Base-by-base conservation (phyloP, 139 green algal species). In the Closterium sp. region DNA sequence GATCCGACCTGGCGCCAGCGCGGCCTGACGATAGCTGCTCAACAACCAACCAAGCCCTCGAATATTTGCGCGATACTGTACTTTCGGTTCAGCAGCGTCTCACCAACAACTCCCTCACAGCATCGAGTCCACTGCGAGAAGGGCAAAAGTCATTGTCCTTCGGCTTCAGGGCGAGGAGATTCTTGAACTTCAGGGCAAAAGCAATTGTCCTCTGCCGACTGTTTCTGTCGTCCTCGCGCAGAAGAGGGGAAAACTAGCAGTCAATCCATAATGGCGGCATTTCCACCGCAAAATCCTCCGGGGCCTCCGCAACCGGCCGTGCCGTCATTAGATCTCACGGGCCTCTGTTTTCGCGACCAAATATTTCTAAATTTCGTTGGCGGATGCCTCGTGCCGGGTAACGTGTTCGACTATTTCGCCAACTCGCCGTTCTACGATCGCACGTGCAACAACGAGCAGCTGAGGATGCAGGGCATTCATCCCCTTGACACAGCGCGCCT, bases 391-490 rank as follows among this genome's bases (percentile, higher is more conserved):
- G 95, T 96, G 87, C 70, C 91, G 0, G 85, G 87, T 13, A 95
- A 93, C n/a, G 97, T 95, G 10, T 89, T 98, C 1, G 94, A 97
- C 86, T 98, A 98, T 94, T 98, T 98, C 88, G 92, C 96, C 34
- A 87, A 96, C 11, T 98, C 96, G 2, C 96, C 97, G 0, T 98
- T 98, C 90, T 98, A 97, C 86, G 97, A 98, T 86, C 89, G 62
- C 24, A 42, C 42, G 34, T 97, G 95, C 93, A 97, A 97, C 94
- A 98, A 98, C 92, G 95, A 95, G 31, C 89, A 92, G 10, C 95
- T 96, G 7, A 88, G 95, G 27, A 90, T 88, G 73, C 92, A 92
- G 30, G 94, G 95, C 42, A 88, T 95, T 30, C 91, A 96, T 87
- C 94, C 85, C 4, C 86, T 93, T 19, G 90, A 93, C 62, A 70